A percentile compares a stretch with the other conserved stretches of the same genome.
Evolutionary conservation across 345 rosid genomes (phyloP).

Genomic region (Hevea brasiliensis): DNA sequence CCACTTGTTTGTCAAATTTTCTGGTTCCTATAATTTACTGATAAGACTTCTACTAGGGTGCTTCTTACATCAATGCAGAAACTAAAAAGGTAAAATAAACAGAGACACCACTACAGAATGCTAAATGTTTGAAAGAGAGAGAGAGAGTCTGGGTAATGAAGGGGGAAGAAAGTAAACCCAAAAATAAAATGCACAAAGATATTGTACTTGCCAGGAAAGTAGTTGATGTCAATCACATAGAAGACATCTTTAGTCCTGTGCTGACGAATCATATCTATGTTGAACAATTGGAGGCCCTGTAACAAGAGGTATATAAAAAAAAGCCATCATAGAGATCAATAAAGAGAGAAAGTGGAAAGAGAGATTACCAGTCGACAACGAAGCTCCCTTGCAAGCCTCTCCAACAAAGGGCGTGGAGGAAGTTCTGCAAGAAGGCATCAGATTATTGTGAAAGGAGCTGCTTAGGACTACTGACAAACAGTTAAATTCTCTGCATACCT

Average conservation of each 20-base stretch:
- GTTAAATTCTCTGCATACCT: background rate
- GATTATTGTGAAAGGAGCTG: slow-evolving; percentile 10
- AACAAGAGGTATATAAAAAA: too few relatives aligned
- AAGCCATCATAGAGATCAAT: slow-evolving; percentile 10
- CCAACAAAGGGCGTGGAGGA: slow-evolving; percentile 79
- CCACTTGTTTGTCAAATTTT: background rate
- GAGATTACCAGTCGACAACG: slow-evolving; percentile 57
- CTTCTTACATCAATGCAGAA: background rate
- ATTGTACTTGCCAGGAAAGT: slow-evolving; percentile 74
- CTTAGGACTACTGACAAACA: background rate
- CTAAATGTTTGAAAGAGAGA: background rate
- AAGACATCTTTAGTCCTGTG: slow-evolving; percentile 66
- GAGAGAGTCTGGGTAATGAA: too few relatives aligned
- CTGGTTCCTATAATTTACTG: background rate
- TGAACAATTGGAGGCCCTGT: slow-evolving; percentile 80
- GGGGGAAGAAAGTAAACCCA: background rate
- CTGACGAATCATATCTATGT: slow-evolving; percentile 86
- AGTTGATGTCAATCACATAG: slow-evolving; percentile 91
- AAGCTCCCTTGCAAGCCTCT: slow-evolving; percentile 75
- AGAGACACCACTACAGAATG: background rate
- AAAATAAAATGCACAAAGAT: background rate
- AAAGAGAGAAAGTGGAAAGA: background rate
- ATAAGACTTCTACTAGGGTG: background rate
- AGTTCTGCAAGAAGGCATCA: slow-evolving; percentile 56
- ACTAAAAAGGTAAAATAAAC: background rate